Evolutionary conservation across 768 basidiomycete species (phyloP).

Genomic region (Panaeolus cyanescens): DNA sequence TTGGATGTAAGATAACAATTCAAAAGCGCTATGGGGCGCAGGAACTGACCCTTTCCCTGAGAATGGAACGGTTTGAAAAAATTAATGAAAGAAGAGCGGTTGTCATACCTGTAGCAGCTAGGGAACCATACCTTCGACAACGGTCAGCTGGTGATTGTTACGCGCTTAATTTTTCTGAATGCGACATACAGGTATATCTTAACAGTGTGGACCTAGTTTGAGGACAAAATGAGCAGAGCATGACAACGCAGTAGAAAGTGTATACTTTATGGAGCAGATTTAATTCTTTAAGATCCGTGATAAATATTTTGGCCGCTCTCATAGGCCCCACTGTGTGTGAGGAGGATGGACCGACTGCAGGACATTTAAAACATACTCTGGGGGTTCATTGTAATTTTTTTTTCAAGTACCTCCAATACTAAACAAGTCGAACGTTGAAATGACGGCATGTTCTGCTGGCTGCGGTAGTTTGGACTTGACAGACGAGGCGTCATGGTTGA

Average conservation of each 20-base stretch:
- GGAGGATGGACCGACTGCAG: constrained; percentile 50
- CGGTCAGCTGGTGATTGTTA: neutral
- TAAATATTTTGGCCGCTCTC: constrained; percentile 90
- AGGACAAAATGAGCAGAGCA: neutral
- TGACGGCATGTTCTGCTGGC: constrained; percentile 81
- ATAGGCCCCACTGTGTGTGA: constrained; percentile 64
- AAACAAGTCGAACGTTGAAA: constrained; percentile 92
- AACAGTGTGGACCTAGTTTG: constrained; percentile 64
- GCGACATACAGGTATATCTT: constrained; percentile 79
- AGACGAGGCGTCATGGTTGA: neutral
- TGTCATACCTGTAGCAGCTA: constrained; percentile 83
- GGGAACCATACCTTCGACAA: constrained; percentile 73
- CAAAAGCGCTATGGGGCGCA: neutral
- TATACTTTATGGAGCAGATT: constrained; percentile 67
- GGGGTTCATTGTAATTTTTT: neutral
- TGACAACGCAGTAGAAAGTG: constrained; percentile 4
- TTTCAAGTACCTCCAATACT: constrained; percentile 74
- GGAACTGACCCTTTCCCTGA: constrained; percentile 73
- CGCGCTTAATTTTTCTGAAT: constrained; percentile 1
- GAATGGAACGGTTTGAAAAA: constrained; percentile 1
- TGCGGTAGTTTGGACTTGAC: constrained; percentile 17
- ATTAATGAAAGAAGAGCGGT: neutral
- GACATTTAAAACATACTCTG: constrained; percentile 9
- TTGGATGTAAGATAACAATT: constrained; percentile 1
- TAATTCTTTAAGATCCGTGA: constrained; percentile 70